Evolutionary conservation across 805 yeast species (phyloP), one percentile per base, ranked within the genome.

Genomic region (Candida rishiriensis): DNA sequence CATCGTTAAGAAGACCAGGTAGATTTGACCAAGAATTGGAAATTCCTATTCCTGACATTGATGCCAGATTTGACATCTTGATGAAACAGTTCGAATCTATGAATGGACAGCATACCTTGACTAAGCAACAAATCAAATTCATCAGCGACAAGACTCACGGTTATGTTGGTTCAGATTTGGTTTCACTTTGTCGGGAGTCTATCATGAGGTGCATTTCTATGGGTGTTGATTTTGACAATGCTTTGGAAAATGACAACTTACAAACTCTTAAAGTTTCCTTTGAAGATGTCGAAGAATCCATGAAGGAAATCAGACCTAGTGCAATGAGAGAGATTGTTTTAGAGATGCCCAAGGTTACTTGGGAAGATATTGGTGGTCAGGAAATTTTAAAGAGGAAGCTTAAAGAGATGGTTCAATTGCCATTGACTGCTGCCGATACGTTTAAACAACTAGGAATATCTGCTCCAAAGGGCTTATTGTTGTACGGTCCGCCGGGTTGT

Each of bases 401-500:
- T 54, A 78, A 76, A 34, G 99, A 93, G 59, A 91, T 91, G 69
- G 91, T 93, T 21, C 96, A 89, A 59, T 70, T 95, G 56, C 99
- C 99, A 0, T 68, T 93, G 28, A 84, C 83, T 44, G 91, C 93
- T 2, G 74, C 86, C 0, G 89, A 80, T 1, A 74, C 95, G 0
- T 93, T 93, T 61, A 70, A 71, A 15, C 70, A 76, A 35, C 70
- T 93, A 12, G 98, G 98, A 0, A 83, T 93, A 3, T 71, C 78
- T 36, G 89, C 98, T 0, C 99, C 99, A 3, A 85, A 88, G 53
- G 99, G 99, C 32, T 85, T 93, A 1, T 65, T 93, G 38, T 70
- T 93, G 16, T 93, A 93, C 63, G 99, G 99, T 0, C 99, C 99
- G 1, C 98, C 99, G 0, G 99, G 99, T 13, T 91, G 98, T 68